Conservation (phyloP, 495 filamentous ascomycete genomes). For the Hypoxylon cercidicola region DNA sequence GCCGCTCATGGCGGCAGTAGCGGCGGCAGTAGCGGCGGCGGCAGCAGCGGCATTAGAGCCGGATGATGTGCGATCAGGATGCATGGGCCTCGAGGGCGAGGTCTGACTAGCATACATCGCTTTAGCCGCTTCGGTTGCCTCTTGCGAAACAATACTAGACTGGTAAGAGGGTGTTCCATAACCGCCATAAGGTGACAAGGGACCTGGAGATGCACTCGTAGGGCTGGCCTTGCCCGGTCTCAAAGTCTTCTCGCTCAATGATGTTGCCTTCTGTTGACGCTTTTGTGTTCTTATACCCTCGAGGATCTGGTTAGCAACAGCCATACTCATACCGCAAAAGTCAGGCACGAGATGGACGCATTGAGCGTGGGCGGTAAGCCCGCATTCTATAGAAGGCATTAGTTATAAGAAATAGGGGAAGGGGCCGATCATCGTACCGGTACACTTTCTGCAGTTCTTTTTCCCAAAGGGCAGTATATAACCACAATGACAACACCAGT, state of each 20-base stretch:
- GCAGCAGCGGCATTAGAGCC: conserved; percentile 55
- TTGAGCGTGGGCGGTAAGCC: conserved; percentile 86
- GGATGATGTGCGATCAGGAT: conserved; percentile 55
- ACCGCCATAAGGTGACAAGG: conserved; percentile 41
- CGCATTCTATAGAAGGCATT: conserved; percentile 74
- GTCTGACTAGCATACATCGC: conserved; percentile 63
- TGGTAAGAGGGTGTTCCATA: conserved; percentile 47
- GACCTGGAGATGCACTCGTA: conserved; percentile 44
- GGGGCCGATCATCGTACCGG: conserved; percentile 64
- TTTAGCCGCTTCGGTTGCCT: conserved; percentile 62
- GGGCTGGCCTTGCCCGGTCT: conserved; percentile 62
- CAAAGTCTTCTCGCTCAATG: conserved; percentile 73
- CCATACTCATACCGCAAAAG: conserved; percentile 99
- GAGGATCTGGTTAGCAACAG: conserved; percentile 92
- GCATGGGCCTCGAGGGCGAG: conserved; percentile 52
- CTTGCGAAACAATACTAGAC: conserved; percentile 52
- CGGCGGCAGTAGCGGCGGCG: no score
- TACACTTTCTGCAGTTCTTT: conserved; percentile 91
- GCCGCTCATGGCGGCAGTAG: conserved; percentile 56
- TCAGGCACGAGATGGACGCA: conserved; percentile 97
- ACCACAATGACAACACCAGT: conserved; percentile 99
- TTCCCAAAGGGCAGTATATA: conserved; percentile 97
- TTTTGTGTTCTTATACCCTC: conserved; percentile 71
- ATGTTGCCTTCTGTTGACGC: conserved; percentile 60
- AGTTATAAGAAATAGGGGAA: conserved; percentile 4